phyloP scores from a whole-genome alignment of 176 grass and related monocot genomes.

The Poa pratensis region DNA sequence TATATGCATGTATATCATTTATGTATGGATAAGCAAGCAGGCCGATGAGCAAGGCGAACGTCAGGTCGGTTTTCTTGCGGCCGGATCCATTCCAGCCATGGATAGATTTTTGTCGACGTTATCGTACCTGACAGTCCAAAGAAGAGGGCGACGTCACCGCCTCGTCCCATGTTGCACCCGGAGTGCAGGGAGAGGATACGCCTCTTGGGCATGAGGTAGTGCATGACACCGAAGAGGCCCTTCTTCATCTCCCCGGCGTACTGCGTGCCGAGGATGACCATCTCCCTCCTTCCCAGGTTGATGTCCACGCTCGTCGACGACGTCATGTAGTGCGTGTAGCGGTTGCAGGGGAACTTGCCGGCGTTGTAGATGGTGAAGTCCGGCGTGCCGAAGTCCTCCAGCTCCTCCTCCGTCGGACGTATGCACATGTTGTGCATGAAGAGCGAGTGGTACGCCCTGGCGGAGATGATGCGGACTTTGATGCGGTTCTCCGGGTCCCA shows the following conservation, averaged over 20 bases:
- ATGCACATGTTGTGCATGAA: conserved; percentile 99
- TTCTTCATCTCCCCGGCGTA: conserved; percentile 99
- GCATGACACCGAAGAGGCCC: conserved; percentile 97
- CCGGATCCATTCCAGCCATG: conserved; percentile 22
- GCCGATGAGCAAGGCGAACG: conserved; percentile 8
- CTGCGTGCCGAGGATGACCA: conserved; percentile 99
- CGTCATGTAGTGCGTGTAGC: conserved; percentile 99
- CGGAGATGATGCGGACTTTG: conserved; percentile 97
- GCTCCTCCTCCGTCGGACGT: conserved; percentile 89
- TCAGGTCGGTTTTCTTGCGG: conserved; percentile 41
- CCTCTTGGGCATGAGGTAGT: conserved; percentile 99
- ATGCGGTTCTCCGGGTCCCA: conserved; percentile 94
- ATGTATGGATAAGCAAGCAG: background rate
- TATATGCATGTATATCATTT: too few relatives aligned
- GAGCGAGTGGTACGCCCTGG: conserved; percentile 97
- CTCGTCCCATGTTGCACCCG: conserved; percentile 94
- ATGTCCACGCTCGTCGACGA: conserved; percentile 94
- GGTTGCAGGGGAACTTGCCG: conserved; percentile 97
- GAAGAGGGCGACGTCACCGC: conserved; percentile 98
- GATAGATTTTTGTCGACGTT: background rate
- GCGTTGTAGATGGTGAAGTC: conserved; percentile 99
- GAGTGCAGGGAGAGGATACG: conserved; percentile 94
- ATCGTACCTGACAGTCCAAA: conserved; percentile 96
- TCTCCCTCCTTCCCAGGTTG: conserved; percentile 94
- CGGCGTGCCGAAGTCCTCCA: conserved; percentile 91